These are phyloP conservation scores for Sphaerulina vaccinii DNA, from an alignment of 2,329 filamentous ascomycete species.

Conservation along the genomic window DNA sequence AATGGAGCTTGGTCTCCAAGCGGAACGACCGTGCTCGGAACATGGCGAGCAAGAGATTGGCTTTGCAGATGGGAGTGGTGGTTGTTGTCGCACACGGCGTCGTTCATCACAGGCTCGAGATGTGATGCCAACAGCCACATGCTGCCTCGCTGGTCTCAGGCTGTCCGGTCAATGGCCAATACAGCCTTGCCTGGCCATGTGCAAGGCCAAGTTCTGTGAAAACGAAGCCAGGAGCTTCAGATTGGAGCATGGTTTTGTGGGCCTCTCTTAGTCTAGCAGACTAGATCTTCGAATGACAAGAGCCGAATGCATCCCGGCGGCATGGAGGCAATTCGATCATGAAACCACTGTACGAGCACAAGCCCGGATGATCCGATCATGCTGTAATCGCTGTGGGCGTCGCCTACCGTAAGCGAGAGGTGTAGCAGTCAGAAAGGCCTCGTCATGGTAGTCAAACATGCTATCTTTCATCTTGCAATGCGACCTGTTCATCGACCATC, in stretches of 20 bases:
- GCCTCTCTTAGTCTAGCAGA: neutral
- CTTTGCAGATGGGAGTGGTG: neutral
- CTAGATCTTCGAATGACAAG: slow-evolving; percentile 2
- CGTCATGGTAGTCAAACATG: too few relatives aligned
- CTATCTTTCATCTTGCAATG: too few relatives aligned
- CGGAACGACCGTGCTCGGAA: neutral
- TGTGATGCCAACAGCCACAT: neutral
- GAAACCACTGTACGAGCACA: slow-evolving; percentile 1
- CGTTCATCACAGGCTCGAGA: slow-evolving; percentile 2
- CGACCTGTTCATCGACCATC: too few relatives aligned
- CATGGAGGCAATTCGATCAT: neutral
- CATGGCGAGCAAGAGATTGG: neutral
- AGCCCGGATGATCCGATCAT: neutral
- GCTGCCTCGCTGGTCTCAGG: neutral
- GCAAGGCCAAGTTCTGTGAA: neutral
- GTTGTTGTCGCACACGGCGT: slow-evolving; percentile 4
- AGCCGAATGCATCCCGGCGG: slow-evolving; percentile 2
- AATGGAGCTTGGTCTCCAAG: neutral
- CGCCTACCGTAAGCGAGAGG: neutral
- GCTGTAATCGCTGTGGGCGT: neutral
- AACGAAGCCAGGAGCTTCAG: neutral
- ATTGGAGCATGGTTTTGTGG: neutral
- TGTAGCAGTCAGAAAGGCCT: neutral
- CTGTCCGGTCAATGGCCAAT: neutral
- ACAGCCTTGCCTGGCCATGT: neutral